Base-by-base conservation (phyloP, 2,329 filamentous ascomycete genomes). In the Lecanicillium sp. region DNA sequence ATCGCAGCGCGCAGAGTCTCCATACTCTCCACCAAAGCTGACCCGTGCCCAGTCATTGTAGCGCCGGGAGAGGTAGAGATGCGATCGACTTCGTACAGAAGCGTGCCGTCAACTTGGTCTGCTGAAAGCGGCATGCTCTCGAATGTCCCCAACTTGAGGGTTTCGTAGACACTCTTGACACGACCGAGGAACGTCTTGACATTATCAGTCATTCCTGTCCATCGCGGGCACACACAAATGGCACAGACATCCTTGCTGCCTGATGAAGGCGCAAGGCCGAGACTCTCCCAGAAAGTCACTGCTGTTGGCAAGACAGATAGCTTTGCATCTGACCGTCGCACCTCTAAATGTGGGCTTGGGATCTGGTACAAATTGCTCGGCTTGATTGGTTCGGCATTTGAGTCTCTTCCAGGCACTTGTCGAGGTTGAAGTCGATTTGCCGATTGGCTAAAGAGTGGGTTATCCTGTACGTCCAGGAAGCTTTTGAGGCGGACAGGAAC, bases 211-310 rank as follows among this genome's bases (percentile, higher is more conserved):
- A 90, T 64, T 2, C 81, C 79, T 19, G 74, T 72, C 49, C 76
- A 75, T 36, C 72, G 66, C 0, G 86, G 85, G 46, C 81, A 84
- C 2, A 92, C 65, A 52, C 83, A 87, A 34, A 86, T 73, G 0
- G 79, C 74, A 27, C 73, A 70, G 20, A 92, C 64, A 44, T 90
- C 77, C 56, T 94, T 94, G 7, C 68, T 53, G 1, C 84, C 83
- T 42, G 77, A 77, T 8, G 77, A 76, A 4, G 87, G 87, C 2
- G 77, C 77, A 2, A 94, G 68, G 0, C 85, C 84, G 14, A 94
- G 64, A 33, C 81, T 79, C 53, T 92, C 86, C 87, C 87, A 94
- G 52, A 92, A 94, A 1, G 72, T 65, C 15, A 90, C 65, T 0
- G 84, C 82, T 1, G 85, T 76, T 2, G 87, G 84, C 17, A 90